phyloP scores from a whole-genome alignment of 140 eudicot species.

The Senecio squalidus region DNA sequence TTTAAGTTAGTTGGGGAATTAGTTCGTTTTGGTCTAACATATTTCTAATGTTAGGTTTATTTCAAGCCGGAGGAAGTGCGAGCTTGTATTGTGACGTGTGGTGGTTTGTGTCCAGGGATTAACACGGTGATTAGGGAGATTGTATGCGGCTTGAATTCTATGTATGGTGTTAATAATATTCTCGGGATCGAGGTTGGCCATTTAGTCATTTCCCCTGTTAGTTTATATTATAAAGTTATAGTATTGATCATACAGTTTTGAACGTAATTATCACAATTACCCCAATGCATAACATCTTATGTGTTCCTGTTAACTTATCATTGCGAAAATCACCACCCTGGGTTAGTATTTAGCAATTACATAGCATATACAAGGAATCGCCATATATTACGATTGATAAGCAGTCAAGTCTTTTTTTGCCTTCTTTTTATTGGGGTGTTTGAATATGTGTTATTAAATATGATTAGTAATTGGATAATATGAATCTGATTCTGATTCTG shows the following conservation, averaged over 20 bases:
- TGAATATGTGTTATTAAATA: no score
- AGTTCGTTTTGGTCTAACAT: constrained; percentile 10
- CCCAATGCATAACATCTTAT: no score
- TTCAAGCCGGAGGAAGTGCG: constrained; percentile 80
- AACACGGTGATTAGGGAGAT: constrained; percentile 90
- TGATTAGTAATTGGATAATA: no score
- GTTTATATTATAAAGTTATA: not conserved
- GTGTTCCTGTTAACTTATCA: no score
- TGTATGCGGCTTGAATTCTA: constrained; percentile 64
- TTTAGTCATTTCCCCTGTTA: not conserved
- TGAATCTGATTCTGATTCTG: no score
- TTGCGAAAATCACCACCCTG: no score
- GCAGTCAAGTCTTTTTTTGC: not conserved
- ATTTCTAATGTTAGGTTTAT: constrained; percentile 41
- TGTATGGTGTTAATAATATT: constrained; percentile 73
- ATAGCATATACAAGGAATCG: not conserved
- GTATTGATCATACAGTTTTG: not conserved
- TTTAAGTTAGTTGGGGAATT: not conserved
- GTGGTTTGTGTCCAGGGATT: constrained; percentile 93
- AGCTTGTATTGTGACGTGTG: constrained; percentile 89
- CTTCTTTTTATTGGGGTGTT: no score
- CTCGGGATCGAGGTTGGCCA: constrained; percentile 67
- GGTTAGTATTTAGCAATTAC: not conserved
- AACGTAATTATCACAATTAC: no score
- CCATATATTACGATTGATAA: not conserved